Base-by-base conservation (phyloP, 2,329 filamentous ascomycete genomes). In the Ophiostoma angusticollis region DNA sequence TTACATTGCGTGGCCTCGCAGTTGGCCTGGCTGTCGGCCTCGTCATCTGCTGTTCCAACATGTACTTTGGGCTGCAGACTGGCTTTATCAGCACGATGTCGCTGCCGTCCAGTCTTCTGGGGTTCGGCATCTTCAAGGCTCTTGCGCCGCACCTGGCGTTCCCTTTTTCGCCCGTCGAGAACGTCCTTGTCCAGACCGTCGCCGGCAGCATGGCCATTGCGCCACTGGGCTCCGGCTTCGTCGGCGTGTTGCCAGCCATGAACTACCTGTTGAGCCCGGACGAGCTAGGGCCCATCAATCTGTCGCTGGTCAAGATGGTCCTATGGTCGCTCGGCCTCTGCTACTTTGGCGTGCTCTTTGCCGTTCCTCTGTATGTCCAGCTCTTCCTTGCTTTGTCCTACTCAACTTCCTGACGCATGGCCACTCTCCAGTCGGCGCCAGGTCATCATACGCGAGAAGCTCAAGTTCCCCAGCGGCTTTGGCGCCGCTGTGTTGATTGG, bases 341-440 rank as follows among this genome's bases (percentile, higher is more conserved):
- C 55, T 89, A 96, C 53, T 98, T 98, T 55, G 91, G 91, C 0
- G 91, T 96, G 1, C 80, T 96, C 1, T 96, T 98, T 62, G 91
- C 87, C 1, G 89, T 98, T 12, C 91, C 91, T 1, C 55, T 96
- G 67, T 70, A 56, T 13, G 40, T 43, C 18, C 19, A n/a, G 37
- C 9, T n/a, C 13, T 23, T 32, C 23, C n/a, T 14, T 8, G 11
- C 18, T 27, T 5, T 14, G 25, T 35, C 27, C 14, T 17, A 12
- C 4, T 5, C 13, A 27, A 18, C 8, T 11, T 29, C 11, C 14
- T 23, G 25, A 18, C 40, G 24, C 19, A 44, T 28, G 13, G n/a
- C n/a, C n/a, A n/a, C n/a, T n/a, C 29, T 9, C 6, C 27, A 73
- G 69, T 39, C 72, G 91, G 33, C 81, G 78, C 40, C 85, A 98